These are phyloP conservation scores for Paraphaeosphaeria minitans DNA, from an alignment of 2,329 filamentous ascomycete species.

Conservation along the genomic window DNA sequence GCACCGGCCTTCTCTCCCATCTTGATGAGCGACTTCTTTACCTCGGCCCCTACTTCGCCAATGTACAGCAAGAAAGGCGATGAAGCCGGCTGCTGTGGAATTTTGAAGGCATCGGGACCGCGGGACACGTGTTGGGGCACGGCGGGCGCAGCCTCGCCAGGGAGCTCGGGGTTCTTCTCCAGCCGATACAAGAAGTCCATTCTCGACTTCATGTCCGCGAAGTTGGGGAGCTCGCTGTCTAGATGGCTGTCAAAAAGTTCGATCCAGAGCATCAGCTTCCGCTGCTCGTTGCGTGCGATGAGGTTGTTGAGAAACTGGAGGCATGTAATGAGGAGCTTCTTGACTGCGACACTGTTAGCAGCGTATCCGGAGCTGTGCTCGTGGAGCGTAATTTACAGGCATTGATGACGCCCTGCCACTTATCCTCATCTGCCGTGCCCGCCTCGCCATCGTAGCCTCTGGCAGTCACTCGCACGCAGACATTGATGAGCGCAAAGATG, in stretches of 20 bases:
- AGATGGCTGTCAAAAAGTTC: constrained; percentile 66
- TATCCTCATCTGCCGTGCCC: constrained; percentile 65
- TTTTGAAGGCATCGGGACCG: constrained; percentile 40
- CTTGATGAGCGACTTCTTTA: constrained; percentile 45
- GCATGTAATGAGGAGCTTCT: constrained; percentile 68
- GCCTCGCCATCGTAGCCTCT: constrained; percentile 68
- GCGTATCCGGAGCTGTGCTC: too few relatives aligned
- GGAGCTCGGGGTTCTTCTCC: constrained; percentile 23
- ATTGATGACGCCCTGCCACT: constrained; percentile 69
- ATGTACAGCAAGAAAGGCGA: constrained; percentile 49
- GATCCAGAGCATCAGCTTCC: constrained; percentile 69
- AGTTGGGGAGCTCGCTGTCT: constrained; percentile 46
- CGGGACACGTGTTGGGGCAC: constrained; percentile 23
- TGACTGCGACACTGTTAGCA: constrained; percentile 47
- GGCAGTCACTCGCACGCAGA: constrained; percentile 68
- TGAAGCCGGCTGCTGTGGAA: constrained; percentile 46
- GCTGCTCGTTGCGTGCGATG: constrained; percentile 67
- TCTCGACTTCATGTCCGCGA: constrained; percentile 45
- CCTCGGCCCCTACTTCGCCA: constrained; percentile 46
- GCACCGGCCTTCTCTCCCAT: constrained; percentile 46
- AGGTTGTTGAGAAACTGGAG: constrained; percentile 71
- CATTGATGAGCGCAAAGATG: constrained; percentile 65
- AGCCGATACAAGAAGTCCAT: constrained; percentile 38
- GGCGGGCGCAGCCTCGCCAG: constrained; percentile 18
- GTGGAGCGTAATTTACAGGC: constrained; percentile 48